Base-by-base conservation (phyloP, 2,329 filamentous ascomycete genomes). In the Calycina marina region DNA sequence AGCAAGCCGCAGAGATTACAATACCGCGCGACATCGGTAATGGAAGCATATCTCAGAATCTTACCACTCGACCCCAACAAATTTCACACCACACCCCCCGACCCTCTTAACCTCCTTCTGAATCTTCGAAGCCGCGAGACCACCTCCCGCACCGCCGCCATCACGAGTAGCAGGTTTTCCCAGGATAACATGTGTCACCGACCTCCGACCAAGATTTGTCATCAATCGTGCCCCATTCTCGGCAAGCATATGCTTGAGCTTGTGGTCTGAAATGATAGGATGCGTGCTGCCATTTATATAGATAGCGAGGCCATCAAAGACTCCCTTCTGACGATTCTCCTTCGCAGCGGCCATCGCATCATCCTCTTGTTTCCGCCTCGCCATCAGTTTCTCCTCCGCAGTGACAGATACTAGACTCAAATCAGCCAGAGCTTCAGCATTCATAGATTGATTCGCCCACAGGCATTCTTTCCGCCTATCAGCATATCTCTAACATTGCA, bases 201-300 rank as follows among this genome's bases (percentile, higher is more conserved):
- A 69, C 22, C 73, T 68, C 27, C 83, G 69, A 6, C 72, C 77
- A 6, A 93, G 69, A 37, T 73, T 65, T 20, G 84, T 67, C 3
- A 81, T 77, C 44, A 83, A 63, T 25, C 58, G 62, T 1, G 73
- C 88, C 13, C 86, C 88, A 49, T 93, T 72, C 35, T 73, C 64
- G 4, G 67, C 71, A 22, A 94, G 66, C 11, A 92, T 55, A 34
- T 76, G 74, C 61, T 90, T 92, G 36, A 94, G 67, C 51, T 72
- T 79, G 59, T 93, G 81, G 54, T 94, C 86, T 10, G 82, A 92
- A 40, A 93, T 69, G 14, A 72, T 56, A 1, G 86, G 85, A 38
- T 75, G 68, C 2, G 84, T 93, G 43, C 80, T 86, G 39, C 85
- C 85, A 55, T 93, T 93, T 55, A 94, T 69, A 57, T 88, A 90